Base-by-base conservation (phyloP, 2,329 filamentous ascomycete genomes). In the Blumeria hordei region DNA sequence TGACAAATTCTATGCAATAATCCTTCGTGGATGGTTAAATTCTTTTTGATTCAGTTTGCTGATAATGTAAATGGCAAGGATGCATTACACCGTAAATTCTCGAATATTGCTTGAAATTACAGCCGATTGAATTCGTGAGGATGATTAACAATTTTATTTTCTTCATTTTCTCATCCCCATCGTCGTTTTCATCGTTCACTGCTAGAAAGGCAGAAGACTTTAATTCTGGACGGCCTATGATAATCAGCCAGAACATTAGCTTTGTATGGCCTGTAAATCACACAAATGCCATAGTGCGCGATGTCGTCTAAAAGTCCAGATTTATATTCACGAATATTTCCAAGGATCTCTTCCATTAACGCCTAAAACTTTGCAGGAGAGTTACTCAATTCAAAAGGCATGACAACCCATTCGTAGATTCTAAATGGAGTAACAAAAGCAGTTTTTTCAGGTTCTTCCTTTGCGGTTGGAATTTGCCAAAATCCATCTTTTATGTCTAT, bases 321-420 rank as follows among this genome's bases (percentile, higher is more conserved):
- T 44, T 14, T 44, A n/a, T 9, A 44, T n/a, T 44, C 41, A 44
- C 14, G 41, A n/a, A n/a, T n/a, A n/a, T n/a, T n/a, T n/a, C n/a
- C n/a, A n/a, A n/a, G n/a, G 8, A 49, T 28, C 21, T 49, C 21
- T 14, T 49, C 21, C 45, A 28, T 49, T 49, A 32, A 49, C 7
- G 6, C 2, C 43, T 57, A 49, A 35, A 47, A 57, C 5, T 39
- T 55, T 11, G 49, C 43, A 1, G 54, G 54, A 14, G 34, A 36
- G 21, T 55, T 55, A 14, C 33, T 18, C 14, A 57, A 28, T 2
- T 50, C 50, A 44, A 57, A 57, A 4, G 49, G 54, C 37, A 57
- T 14, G 8, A 57, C 54, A 8, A 39, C 35, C 21, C 35, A 56
- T 36, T 54, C 6, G 32, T 41, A 54, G 21, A 44, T 32, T 10